Percentiles rank a stretch among this genome's conserved stretches.
These are phyloP conservation scores for Trichosanthes cucumerina DNA, from an alignment of 306 rosid genomes.

Conservation along the genomic window DNA sequence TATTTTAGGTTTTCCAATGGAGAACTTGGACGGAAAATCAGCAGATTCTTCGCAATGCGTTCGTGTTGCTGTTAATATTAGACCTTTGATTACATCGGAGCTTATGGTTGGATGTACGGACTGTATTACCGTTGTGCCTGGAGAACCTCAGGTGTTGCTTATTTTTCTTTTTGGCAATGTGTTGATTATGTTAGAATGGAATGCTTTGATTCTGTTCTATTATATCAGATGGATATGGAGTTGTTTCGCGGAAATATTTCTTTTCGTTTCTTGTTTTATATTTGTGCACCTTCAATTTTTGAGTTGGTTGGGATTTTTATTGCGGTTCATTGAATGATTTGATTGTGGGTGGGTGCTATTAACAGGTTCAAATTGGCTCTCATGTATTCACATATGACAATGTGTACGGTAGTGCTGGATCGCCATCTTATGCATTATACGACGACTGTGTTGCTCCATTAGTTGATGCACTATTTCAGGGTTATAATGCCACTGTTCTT, in stretches of 20 bases:
- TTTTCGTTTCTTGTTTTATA: not conserved
- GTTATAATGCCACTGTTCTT: constrained; percentile 92
- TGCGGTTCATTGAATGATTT: not conserved
- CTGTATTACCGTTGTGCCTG: constrained; percentile 69
- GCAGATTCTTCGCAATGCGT: constrained; percentile 55
- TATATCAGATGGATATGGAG: not conserved
- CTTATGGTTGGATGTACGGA: constrained; percentile 80
- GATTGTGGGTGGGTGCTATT: not conserved
- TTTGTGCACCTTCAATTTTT: not conserved
- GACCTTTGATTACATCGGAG: constrained; percentile 83
- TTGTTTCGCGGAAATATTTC: not conserved
- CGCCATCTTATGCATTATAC: constrained; percentile 36
- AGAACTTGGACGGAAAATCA: constrained; percentile 34
- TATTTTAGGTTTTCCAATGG: constrained; percentile 44
- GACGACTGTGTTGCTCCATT: constrained; percentile 81
- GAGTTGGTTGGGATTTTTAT: not conserved
- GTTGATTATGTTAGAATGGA: not conserved
- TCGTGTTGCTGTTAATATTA: constrained; percentile 73
- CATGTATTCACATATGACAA: constrained; percentile 77
- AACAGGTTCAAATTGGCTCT: constrained; percentile 79
- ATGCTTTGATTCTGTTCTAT: not conserved
- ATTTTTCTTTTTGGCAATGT: not conserved
- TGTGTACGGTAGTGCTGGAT: constrained; percentile 53
- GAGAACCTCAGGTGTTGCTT: constrained; percentile 70
- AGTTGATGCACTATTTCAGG: constrained; percentile 72